These are phyloP conservation scores for Talaromyces sp. DNA, from an alignment of 2,329 filamentous ascomycete species.

Conservation along the genomic window DNA sequence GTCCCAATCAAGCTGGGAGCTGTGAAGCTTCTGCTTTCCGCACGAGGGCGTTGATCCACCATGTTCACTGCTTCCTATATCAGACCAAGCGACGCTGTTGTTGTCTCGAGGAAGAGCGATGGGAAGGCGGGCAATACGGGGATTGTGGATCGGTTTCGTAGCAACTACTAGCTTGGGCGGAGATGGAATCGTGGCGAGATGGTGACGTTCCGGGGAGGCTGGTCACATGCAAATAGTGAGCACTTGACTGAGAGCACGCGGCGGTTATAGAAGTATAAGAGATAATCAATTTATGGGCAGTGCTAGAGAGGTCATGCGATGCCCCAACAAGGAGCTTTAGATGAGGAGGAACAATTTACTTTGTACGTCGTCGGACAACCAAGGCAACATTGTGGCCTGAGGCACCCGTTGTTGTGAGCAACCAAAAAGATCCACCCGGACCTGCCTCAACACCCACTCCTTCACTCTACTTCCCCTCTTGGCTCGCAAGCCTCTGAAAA, in stretches of 20 bases:
- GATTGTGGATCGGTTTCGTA: neutral
- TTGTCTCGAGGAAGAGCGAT: neutral
- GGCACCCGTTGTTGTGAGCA: neutral
- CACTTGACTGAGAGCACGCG: slow-evolving; percentile 11
- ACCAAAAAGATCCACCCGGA: neutral
- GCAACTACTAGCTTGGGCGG: neutral
- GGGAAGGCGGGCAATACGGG: neutral
- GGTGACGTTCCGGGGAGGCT: slow-evolving; percentile 9
- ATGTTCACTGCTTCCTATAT: neutral
- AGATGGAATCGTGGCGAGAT: slow-evolving; percentile 16
- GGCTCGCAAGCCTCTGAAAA: neutral
- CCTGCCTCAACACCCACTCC: neutral
- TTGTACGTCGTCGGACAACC: neutral
- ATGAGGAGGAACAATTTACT: neutral
- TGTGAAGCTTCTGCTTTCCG: slow-evolving; percentile 30
- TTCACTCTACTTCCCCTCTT: neutral
- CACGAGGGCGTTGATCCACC: slow-evolving; percentile 18
- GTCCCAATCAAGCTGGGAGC: slow-evolving; percentile 39
- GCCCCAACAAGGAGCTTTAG: neutral
- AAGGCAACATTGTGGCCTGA: neutral
- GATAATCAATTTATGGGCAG: neutral
- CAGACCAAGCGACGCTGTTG: neutral
- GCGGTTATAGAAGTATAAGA: neutral
- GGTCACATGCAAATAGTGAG: slow-evolving; percentile 17
- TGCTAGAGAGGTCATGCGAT: neutral